Evolutionary conservation across 2,329 filamentous ascomycete species (phyloP), one percentile per base, ranked within the genome.

Genomic region (Sporothrix curviconia): DNA sequence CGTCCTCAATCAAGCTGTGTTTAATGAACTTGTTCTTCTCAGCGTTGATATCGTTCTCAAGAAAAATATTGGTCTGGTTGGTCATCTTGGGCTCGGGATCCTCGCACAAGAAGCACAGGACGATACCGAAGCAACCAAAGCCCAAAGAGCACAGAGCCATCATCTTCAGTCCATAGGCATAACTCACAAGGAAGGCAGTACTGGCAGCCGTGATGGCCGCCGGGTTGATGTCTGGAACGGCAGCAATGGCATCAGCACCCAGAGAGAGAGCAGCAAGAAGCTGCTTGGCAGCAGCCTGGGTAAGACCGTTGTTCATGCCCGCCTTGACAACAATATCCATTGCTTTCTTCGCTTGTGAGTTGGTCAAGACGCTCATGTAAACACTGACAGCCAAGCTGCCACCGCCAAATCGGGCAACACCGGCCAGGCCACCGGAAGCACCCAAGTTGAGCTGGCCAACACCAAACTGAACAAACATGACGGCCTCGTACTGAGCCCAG

Each of bases 391-490:
- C 73, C 51, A 77, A 68, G 9, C 72, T 67, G 24, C 74, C 74
- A 44, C 72, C 73, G 4, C 73, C 72, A 59, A 73, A 78, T 4
- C 75, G 68, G 25, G 72, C 70, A 4, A 74, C 71, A 22, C 75
- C 74, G 5, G 70, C 68, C 11, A 76, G 67, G 49, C 73, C 75
- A 36, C 74, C 74, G 40, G 68, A 69, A 14, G 76, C 71, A 14
- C 76, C 76, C 0, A 79, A 69, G 50, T 78, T 74, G 17, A 73
- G 69, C 59, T 79, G 77, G 25, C 75, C 70, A 3, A 76, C 75
- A n/a, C 75, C 76, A 58, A 78, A 72, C 63, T 78, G 76, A 6
- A 73, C 75, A 59, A 76, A 73, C 1, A 76, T 74, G 61, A 80
- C 78, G 17, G 71, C 73, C 19, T 78, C 65, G 56, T 77, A 77